Conservation (phyloP, 257 asterid genomes). For the Solanum sitiens region DNA sequence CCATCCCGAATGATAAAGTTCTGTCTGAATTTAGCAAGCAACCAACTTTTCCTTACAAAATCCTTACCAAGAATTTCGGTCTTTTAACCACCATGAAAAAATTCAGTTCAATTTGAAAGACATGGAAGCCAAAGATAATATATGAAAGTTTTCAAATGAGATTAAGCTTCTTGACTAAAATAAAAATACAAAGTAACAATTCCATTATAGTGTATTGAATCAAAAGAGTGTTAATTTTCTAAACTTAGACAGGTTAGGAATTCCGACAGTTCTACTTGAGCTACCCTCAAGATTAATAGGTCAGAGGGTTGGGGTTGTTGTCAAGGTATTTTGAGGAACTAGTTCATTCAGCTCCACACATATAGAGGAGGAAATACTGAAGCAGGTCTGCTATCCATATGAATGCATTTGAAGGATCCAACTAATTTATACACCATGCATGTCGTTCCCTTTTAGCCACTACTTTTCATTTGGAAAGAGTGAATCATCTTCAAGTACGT, state of each 20-base stretch:
- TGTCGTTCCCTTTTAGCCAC: background rate
- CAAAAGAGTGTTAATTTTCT: background rate
- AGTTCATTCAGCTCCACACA: background rate
- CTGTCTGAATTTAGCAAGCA: background rate
- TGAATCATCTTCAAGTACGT: background rate
- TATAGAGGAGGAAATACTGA: background rate
- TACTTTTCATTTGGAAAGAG: background rate
- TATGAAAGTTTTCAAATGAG: background rate
- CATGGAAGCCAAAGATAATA: background rate
- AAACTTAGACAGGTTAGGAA: background rate
- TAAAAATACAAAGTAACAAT: background rate
- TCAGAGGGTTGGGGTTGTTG: background rate
- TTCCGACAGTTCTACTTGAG: background rate
- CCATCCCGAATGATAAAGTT: background rate
- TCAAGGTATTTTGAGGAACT: background rate
- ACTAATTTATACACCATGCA: background rate
- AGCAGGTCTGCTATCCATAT: background rate
- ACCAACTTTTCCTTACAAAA: background rate
- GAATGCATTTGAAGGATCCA: background rate
- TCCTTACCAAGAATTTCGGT: background rate
- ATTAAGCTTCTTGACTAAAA: background rate
- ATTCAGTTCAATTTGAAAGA: background rate
- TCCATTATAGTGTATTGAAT: background rate
- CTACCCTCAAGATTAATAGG: background rate
- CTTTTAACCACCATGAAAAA: background rate